Evolutionary conservation across 805 yeast species (phyloP).

Genomic region (Citeromyces matritensis): DNA sequence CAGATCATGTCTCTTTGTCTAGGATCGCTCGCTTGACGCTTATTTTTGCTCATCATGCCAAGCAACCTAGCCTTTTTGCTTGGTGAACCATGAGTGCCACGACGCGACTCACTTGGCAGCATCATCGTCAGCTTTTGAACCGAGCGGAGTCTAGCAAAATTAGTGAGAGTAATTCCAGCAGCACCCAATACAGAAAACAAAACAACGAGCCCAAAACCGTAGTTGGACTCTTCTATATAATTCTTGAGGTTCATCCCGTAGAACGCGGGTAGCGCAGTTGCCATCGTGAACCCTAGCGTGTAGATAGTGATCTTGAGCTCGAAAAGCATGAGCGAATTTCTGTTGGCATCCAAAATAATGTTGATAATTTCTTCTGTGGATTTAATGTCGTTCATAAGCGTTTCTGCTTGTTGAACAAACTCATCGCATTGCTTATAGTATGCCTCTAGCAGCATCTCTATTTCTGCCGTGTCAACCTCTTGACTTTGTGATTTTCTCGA

Average conservation of each 20-base stretch:
- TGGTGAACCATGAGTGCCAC: not conserved
- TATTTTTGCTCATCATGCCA: not conserved
- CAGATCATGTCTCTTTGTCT: conserved; percentile 29
- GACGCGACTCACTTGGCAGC: conserved; percentile 9
- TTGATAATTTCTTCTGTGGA: conserved; percentile 90
- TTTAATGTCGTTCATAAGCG: conserved; percentile 66
- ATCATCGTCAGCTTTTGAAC: conserved; percentile 61
- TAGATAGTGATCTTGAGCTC: conserved; percentile 74
- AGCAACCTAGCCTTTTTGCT: not conserved
- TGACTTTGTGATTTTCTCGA: conserved; percentile 19
- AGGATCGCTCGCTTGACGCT: conserved; percentile 10
- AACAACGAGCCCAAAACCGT: conserved; percentile 50
- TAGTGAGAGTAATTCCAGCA: conserved; percentile 32
- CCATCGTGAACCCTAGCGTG: conserved; percentile 75
- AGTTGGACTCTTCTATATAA: conserved; percentile 52
- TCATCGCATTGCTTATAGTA: conserved; percentile 89
- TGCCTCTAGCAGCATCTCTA: conserved; percentile 78
- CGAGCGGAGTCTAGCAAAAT: conserved; percentile 38
- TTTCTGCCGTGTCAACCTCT: conserved; percentile 34
- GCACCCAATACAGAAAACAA: conserved; percentile 38
- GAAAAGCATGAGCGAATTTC: conserved; percentile 79
- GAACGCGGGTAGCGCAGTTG: conserved; percentile 74
- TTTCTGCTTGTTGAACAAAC: conserved; percentile 81
- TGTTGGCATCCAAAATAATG: conserved; percentile 79
- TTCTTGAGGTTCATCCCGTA: conserved; percentile 81